Conservation (phyloP, 2,329 filamentous ascomycete species). For the Microdochium bolleyi region DNA sequence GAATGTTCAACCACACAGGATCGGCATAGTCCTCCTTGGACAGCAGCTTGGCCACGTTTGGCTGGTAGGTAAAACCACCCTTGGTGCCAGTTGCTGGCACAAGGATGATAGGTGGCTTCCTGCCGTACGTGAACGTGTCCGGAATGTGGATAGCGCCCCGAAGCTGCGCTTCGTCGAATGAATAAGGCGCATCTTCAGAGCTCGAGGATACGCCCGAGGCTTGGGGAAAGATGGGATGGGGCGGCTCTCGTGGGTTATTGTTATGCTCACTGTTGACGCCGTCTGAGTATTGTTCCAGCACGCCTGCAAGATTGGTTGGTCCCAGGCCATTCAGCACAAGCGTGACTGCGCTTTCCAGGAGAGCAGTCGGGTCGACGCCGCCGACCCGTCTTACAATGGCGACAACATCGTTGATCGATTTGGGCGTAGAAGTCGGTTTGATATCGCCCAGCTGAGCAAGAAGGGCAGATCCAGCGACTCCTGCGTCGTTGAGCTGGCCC, state of each 20-base stretch:
- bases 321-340: neutral
- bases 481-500: neutral
- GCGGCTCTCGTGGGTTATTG: neutral
- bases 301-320: neutral
- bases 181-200: constrained; percentile 2
- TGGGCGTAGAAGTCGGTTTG: neutral
- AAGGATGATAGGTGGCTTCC: constrained; percentile 3
- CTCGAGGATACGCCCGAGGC: neutral
- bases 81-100: constrained; percentile 4
- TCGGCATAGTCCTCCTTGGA: neutral
- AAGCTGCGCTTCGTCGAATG: constrained; percentile 1
- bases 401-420: neutral
- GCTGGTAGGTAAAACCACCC: constrained; percentile 1
- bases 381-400: neutral
- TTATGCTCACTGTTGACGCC: constrained; percentile 1
- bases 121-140: constrained; percentile 2
- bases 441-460: neutral
- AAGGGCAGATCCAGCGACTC: neutral
- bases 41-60: constrained; percentile 4
- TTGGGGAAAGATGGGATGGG: neutral
- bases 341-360: neutral
- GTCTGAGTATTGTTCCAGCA: neutral
- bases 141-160: constrained; percentile 5
- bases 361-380: neutral
- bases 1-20: neutral